Evolutionary conservation across 176 grass and related monocot species (phyloP).

Genomic region (Melocanna baccifera): DNA sequence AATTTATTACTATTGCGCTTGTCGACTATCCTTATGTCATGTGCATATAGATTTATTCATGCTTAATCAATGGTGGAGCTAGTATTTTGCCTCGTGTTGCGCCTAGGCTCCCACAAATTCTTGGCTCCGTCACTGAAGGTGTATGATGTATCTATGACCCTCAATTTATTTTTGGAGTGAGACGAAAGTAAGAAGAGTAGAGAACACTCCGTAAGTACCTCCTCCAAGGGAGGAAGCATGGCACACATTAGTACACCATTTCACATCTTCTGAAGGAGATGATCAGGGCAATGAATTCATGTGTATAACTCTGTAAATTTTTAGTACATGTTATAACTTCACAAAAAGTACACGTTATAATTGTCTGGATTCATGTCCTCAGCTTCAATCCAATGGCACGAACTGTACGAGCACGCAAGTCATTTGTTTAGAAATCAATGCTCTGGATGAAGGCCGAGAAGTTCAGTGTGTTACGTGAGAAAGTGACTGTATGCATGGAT

Average conservation of each 20-base stretch:
- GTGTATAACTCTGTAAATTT: background rate
- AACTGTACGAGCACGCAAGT: background rate
- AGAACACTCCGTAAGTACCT: background rate
- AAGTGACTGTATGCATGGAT: conserved; percentile 32
- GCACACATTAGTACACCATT: background rate
- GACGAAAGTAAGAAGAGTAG: too few relatives aligned
- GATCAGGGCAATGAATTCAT: conserved; percentile 20
- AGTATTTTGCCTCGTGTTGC: too few relatives aligned
- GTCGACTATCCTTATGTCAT: too few relatives aligned
- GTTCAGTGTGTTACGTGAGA: background rate
- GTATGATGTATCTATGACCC: too few relatives aligned
- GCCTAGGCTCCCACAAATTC: too few relatives aligned
- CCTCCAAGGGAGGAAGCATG: background rate
- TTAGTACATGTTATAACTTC: background rate
- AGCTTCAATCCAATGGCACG: background rate
- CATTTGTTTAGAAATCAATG: background rate
- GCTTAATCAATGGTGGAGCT: too few relatives aligned
- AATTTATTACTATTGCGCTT: too few relatives aligned
- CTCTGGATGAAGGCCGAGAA: background rate
- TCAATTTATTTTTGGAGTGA: too few relatives aligned
- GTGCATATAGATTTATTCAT: too few relatives aligned
- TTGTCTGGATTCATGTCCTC: background rate
- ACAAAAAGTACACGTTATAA: background rate
- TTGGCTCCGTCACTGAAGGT: too few relatives aligned
- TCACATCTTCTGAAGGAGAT: conserved; percentile 16